Base-by-base conservation (phyloP, 2,329 filamentous ascomycete genomes). In the Lizonia empirigonia region DNA sequence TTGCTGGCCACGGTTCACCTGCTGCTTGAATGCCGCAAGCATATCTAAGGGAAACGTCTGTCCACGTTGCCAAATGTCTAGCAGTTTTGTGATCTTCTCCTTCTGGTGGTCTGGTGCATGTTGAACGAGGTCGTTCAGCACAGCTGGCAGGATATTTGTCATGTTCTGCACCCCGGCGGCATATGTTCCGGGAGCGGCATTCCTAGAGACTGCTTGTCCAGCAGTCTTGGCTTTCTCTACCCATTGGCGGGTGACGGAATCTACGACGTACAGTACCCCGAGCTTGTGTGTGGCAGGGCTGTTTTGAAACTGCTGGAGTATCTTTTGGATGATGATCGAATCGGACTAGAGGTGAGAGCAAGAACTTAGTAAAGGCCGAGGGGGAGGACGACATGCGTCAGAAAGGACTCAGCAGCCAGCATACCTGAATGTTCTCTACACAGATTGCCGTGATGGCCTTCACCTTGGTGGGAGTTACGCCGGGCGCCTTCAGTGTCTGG, bases 191-290 rank as follows among this genome's bases (percentile, higher is more conserved):
- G 96, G 90, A 62, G 87, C 85, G 62, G 92, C 91, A 75, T 84
- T 86, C 77, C 89, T 89, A 76, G 91, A 85, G 70, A 88, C 78
- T 73, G 75, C 71, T 62, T 97, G 92, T 68, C 89, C 90, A 63
- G 89, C 84, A 70, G 87, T 84, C 78, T 92, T 94, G 70, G 94
- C 93, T 77, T 91, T 89, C 76, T 97, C 93, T 80, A 96, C 86
- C 93, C 94, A 99, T 80, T 95, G 93, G 78, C 94, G 91, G 76
- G 92, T 93, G 84, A 99, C 92, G 81, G 93, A 96, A 83, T 99
- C 94, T 92, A 99, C 90, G 79, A 97, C 92, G 87, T 99, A 99
- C 79, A 99, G 87, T 72, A 97, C 92, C 78, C 94, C 94, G 76
- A 99, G 84, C 79, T 99, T 99, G 84, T 99, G 93, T 74, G 91